Percentiles rank a stretch among this genome's conserved stretches.
phyloP scores from a whole-genome alignment of 2,329 filamentous ascomycete species.

The Ophiocordyceps australis region DNA sequence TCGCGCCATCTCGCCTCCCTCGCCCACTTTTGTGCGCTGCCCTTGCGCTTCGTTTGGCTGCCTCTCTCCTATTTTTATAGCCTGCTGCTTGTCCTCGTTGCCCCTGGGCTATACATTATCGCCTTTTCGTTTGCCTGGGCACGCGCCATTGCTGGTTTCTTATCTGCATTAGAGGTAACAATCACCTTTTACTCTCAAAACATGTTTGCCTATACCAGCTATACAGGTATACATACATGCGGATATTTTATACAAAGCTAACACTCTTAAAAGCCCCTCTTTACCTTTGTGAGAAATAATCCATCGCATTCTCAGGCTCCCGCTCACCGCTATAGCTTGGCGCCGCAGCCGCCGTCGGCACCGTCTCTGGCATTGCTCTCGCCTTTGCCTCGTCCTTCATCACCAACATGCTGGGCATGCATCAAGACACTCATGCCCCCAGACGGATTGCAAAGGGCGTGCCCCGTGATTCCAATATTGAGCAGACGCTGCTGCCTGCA shows the following conservation, averaged over 20 bases:
- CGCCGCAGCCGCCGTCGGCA: conserved; percentile 49
- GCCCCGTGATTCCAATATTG: no score
- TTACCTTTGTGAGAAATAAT: conserved; percentile 19
- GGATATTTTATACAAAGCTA: no score
- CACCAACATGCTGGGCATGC: conserved; percentile 28
- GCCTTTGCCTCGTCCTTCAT: conserved; percentile 36
- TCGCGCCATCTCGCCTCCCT: conserved; percentile 7
- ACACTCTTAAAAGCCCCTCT: conserved; percentile 15
- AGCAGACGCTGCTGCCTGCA: no score
- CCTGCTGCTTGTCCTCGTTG: conserved; percentile 13
- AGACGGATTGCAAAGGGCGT: no score
- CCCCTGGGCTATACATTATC: conserved; percentile 17
- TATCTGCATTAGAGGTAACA: no score
- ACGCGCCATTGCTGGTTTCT: conserved; percentile 8
- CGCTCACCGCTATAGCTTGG: conserved; percentile 25
- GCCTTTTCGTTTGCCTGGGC: conserved; percentile 9
- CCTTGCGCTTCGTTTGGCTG: conserved; percentile 11
- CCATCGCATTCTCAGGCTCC: not conserved
- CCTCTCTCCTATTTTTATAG: conserved; percentile 11
- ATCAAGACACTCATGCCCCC: no score
- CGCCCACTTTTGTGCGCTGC: conserved; percentile 9
- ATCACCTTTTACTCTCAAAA: no score
- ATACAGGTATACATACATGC: no score
- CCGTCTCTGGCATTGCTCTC: conserved; percentile 40
- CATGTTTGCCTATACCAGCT: no score